These are phyloP conservation scores for Quercus tomentella DNA, from an alignment of 331 rosid genomes.

Conservation along the genomic window DNA sequence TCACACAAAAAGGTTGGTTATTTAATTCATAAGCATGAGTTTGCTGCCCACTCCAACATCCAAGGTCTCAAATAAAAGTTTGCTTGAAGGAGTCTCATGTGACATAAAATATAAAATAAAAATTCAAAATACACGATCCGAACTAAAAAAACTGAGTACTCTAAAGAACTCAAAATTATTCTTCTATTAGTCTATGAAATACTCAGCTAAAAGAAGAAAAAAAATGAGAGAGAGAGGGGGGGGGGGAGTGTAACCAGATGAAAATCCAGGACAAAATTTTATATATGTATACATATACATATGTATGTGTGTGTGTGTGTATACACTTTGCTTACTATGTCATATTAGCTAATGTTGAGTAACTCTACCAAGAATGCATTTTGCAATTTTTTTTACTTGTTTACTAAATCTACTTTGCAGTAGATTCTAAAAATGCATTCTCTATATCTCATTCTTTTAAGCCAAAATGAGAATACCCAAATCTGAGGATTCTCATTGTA, in stretches of 20 bases:
- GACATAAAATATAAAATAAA: background rate
- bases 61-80: background rate
- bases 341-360: too few species aligned
- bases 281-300: background rate
- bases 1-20: background rate
- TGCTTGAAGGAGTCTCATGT: background rate
- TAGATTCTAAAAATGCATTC: too few species aligned
- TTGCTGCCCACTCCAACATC: background rate
- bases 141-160: background rate
- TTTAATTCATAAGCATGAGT: background rate
- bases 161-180: background rate
- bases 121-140: background rate
- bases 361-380: too few species aligned
- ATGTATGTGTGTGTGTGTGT: rapidly evolving
- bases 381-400: too few species aligned
- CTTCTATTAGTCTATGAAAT: background rate
- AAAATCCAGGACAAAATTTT: background rate
- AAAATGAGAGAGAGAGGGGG: background rate
- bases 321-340: too few species aligned
- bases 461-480: too few species aligned
- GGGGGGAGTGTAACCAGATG: background rate
- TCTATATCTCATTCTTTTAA: too few species aligned
- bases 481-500: too few species aligned
- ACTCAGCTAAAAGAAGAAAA: background rate
- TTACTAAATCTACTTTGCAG: too few species aligned